These are phyloP conservation scores for Breviolum minutum DNA, from an alignment of 73 alveolate species.

Conservation along the genomic window DNA sequence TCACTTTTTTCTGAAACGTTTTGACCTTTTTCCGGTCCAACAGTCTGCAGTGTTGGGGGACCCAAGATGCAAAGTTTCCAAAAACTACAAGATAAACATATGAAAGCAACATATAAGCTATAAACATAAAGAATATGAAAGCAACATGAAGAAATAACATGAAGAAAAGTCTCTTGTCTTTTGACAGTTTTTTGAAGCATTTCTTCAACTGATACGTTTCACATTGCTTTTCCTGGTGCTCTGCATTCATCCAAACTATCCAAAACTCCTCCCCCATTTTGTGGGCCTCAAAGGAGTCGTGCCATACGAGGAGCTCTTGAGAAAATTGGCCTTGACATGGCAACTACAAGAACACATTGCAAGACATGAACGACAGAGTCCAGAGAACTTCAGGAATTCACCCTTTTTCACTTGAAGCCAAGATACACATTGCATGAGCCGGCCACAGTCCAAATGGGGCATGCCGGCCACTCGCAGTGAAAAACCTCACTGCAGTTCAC, in stretches of 20 bases:
- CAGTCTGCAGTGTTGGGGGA: no score
- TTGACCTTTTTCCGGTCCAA: no score
- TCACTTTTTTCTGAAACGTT: no score
- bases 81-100: no score
- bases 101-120: no score
- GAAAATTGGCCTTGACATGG: conserved; percentile 31
- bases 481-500: not conserved
- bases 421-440: conserved; percentile 64
- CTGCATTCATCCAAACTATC: not conserved
- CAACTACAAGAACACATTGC: not conserved
- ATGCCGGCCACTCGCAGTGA: conserved; percentile 79
- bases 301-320: conserved; percentile 61
- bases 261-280: not conserved
- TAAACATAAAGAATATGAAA: no score
- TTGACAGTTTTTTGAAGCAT: not conserved
- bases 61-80: no score
- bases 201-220: no score
- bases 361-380: not conserved
- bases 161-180: not conserved
- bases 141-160: not conserved
- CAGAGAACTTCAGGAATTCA: not conserved
- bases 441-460: conserved; percentile 89
- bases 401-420: not conserved
- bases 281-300: conserved; percentile 70
- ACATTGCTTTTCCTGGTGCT: no score